Conservation (phyloP, 2,329 filamentous ascomycete species). For the Nemania abortiva region DNA sequence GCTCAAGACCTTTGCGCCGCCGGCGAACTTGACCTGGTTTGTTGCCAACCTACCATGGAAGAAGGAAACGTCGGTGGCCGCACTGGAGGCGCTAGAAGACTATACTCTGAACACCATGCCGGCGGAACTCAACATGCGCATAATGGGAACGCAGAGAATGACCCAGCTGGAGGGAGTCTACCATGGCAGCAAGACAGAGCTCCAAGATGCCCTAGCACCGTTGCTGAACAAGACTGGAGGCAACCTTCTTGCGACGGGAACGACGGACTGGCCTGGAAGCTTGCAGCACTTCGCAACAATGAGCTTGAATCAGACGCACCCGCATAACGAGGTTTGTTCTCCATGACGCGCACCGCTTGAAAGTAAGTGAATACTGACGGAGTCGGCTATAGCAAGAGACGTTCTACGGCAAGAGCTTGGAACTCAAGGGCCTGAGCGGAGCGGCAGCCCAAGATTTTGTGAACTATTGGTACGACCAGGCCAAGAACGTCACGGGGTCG, state of each 20-base stretch:
- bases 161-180: conserved; percentile 56
- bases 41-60: conserved; percentile 48
- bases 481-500: conserved; percentile 51
- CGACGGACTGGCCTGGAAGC: conserved; percentile 50
- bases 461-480: conserved; percentile 56
- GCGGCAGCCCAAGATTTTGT: conserved; percentile 54
- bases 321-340: conserved; percentile 48
- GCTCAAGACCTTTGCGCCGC: conserved; percentile 50
- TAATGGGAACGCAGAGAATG: conserved; percentile 53
- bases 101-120: conserved; percentile 53
- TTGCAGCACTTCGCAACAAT: conserved; percentile 51
- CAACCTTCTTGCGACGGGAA: conserved; percentile 50
- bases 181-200: conserved; percentile 53
- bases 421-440: conserved; percentile 54
- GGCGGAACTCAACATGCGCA: conserved; percentile 57
- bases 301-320: conserved; percentile 49
- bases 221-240: conserved; percentile 53
- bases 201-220: conserved; percentile 52
- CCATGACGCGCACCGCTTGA: not conserved
- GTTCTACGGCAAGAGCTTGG: conserved; percentile 58
- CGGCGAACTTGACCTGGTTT: conserved; percentile 50
- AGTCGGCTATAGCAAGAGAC: conserved; percentile 54
- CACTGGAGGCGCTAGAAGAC: conserved; percentile 63
- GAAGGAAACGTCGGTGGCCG: conserved; percentile 44
- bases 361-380: conserved; percentile 33